Conservation (phyloP, 257 asterid species). For the Ophiorrhiza pumila region DNA sequence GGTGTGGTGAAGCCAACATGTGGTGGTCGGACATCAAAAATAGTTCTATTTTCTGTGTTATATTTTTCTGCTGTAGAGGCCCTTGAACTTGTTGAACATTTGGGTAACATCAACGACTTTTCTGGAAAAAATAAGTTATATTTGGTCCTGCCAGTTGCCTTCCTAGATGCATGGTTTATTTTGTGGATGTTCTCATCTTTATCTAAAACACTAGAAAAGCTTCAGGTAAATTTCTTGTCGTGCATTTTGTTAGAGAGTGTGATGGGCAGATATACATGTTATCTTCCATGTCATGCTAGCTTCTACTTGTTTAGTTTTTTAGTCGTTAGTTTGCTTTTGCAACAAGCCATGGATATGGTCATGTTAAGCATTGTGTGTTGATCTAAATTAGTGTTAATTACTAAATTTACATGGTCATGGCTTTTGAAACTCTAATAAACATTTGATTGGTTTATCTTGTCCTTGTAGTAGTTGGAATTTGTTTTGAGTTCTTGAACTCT, state of each 20-base stretch:
- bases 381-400: background rate
- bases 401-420: background rate
- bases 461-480: background rate
- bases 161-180: conserved; percentile 38
- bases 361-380: background rate
- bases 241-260: background rate
- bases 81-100: conserved; percentile 37
- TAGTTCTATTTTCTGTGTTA: conserved; percentile 14
- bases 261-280: too few species aligned
- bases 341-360: background rate
- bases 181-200: conserved; percentile 41
- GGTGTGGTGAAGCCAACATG: conserved; percentile 38
- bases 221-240: conserved; percentile 33
- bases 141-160: conserved; percentile 38
- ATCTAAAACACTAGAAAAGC: conserved; percentile 37
- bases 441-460: background rate
- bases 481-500: background rate
- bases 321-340: too few species aligned
- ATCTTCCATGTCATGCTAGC: background rate
- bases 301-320: background rate
- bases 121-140: conserved; percentile 35
- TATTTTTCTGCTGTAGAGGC: conserved; percentile 35
- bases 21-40: conserved; percentile 32
- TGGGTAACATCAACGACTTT: conserved; percentile 39
- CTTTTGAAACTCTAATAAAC: background rate